Evolutionary conservation across 192 early-diverging fungal species (phyloP).

Genomic region (Coemansia sp.): DNA sequence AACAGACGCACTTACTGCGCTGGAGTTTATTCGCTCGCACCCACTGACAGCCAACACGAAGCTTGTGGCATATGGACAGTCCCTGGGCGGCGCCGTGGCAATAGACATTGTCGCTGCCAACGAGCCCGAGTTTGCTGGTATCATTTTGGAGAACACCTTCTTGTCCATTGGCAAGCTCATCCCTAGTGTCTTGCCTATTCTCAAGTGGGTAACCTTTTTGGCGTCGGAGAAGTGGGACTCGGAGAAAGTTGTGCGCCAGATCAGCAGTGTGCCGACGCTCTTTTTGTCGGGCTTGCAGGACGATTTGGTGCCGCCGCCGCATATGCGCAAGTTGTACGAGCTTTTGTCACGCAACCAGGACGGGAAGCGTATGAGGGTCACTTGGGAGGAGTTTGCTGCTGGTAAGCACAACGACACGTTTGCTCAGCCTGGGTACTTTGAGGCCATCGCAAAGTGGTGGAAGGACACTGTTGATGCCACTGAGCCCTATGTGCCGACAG

Average conservation of each 20-base stretch:
- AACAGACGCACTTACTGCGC: slow-evolving; percentile 83
- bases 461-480: slow-evolving; percentile 31
- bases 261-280: slow-evolving; percentile 71
- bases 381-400: slow-evolving; percentile 69
- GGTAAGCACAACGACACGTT: slow-evolving; percentile 95
- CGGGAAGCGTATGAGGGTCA: slow-evolving; percentile 21
- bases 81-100: slow-evolving; percentile 95
- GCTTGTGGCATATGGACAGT: slow-evolving; percentile 92
- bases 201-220: slow-evolving; percentile 74
- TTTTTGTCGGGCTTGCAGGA: slow-evolving; percentile 82
- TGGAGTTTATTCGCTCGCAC: slow-evolving; percentile 83
- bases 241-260: slow-evolving; percentile 67
- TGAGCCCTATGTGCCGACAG: slow-evolving; percentile 53
- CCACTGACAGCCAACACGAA: slow-evolving; percentile 72
- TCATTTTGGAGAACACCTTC: slow-evolving; percentile 97
- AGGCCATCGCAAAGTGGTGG: slow-evolving; percentile 62
- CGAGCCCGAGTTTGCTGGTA: slow-evolving; percentile 73
- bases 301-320: slow-evolving; percentile 84
- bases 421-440: slow-evolving; percentile 84
- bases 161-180: slow-evolving; percentile 85
- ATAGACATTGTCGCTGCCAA: slow-evolving; percentile 82
- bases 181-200: slow-evolving; percentile 77
- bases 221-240: slow-evolving; percentile 92
- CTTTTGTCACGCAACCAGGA: slow-evolving; percentile 54
- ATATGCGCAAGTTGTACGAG: slow-evolving; percentile 82